Percentiles rank a stretch among this genome's conserved stretches.
Conservation (phyloP, 768 basidiomycete species). For the Tephrocybe sp. region DNA sequence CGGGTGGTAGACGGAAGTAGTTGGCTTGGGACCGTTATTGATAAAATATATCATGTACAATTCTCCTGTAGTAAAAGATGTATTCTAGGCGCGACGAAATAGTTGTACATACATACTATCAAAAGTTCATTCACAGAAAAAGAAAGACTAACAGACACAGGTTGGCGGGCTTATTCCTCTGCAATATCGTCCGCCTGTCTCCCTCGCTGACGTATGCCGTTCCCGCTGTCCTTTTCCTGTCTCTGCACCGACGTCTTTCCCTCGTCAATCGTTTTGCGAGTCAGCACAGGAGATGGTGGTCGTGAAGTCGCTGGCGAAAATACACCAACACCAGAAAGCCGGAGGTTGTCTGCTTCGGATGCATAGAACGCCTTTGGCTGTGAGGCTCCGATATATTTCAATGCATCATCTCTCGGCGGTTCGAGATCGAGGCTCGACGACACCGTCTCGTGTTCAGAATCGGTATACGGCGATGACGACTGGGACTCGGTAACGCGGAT, state of each 20-base stretch:
- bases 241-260: conserved; percentile 17
- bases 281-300: conserved; percentile 62
- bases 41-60: conserved; percentile 10
- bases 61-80: conserved; percentile 11
- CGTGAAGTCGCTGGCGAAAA: conserved; percentile 70
- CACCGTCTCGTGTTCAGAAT: conserved; percentile 24
- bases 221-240: conserved; percentile 11
- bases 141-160: neutral
- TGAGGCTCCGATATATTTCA: conserved; percentile 20
- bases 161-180: neutral
- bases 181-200: conserved; percentile 3
- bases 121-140: no score
- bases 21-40: conserved; percentile 5
- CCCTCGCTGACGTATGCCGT: conserved; percentile 17
- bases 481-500: conserved; percentile 21
- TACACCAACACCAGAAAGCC: conserved; percentile 66
- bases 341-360: conserved; percentile 44
- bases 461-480: conserved; percentile 23
- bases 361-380: conserved; percentile 49
- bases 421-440: conserved; percentile 7
- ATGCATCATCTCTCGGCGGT: conserved; percentile 3
- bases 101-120: conserved; percentile 4
- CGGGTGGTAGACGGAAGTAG: conserved; percentile 40
- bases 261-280: conserved; percentile 32
- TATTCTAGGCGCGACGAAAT: conserved; percentile 9